Conservation (phyloP, 495 filamentous ascomycete genomes). For the Neurospora sp. region DNA sequence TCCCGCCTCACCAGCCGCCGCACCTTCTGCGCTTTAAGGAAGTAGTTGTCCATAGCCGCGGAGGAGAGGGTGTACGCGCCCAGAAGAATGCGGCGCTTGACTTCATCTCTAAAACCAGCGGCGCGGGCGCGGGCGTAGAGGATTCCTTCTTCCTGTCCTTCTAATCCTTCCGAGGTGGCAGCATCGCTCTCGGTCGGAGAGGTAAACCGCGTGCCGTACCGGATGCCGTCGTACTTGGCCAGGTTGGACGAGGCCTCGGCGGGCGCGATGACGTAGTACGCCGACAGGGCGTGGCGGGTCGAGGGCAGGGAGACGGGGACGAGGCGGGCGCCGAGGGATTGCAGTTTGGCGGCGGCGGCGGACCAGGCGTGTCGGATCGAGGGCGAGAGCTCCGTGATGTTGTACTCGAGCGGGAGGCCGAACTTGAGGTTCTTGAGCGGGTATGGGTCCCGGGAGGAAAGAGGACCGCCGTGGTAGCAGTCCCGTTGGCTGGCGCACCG, state of each 20-base stretch:
- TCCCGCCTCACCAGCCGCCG: slow-evolving; percentile 75
- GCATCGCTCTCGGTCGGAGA: not conserved
- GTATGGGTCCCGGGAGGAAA: not conserved
- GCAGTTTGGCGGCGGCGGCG: slow-evolving; percentile 45
- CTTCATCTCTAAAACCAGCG: slow-evolving; percentile 70
- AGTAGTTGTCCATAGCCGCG: slow-evolving; percentile 90
- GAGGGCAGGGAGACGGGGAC: slow-evolving; percentile 72
- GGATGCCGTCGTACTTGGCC: slow-evolving; percentile 93
- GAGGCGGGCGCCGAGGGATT: slow-evolving; percentile 53
- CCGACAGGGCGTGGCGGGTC: slow-evolving; percentile 74
- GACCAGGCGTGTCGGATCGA: slow-evolving; percentile 61
- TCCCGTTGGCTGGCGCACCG: slow-evolving; percentile 39
- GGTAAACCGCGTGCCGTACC: slow-evolving; percentile 57
- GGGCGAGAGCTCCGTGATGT: slow-evolving; percentile 64
- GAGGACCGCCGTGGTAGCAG: slow-evolving; percentile 19
- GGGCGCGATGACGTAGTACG: slow-evolving; percentile 92
- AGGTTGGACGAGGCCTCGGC: slow-evolving; percentile 95
- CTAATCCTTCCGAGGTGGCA: slow-evolving; percentile 14
- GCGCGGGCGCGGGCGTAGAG: slow-evolving; percentile 70
- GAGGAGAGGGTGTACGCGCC: slow-evolving; percentile 88
- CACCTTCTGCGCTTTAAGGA: slow-evolving; percentile 83
- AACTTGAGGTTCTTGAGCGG: slow-evolving; percentile 41
- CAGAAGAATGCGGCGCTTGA: slow-evolving; percentile 74
- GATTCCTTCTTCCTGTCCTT: slow-evolving; percentile 30
- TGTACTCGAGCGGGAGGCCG: slow-evolving; percentile 80